phyloP scores from a whole-genome alignment of 2,329 filamentous ascomycete species.

The Stagonosporopsis rhizophila region DNA sequence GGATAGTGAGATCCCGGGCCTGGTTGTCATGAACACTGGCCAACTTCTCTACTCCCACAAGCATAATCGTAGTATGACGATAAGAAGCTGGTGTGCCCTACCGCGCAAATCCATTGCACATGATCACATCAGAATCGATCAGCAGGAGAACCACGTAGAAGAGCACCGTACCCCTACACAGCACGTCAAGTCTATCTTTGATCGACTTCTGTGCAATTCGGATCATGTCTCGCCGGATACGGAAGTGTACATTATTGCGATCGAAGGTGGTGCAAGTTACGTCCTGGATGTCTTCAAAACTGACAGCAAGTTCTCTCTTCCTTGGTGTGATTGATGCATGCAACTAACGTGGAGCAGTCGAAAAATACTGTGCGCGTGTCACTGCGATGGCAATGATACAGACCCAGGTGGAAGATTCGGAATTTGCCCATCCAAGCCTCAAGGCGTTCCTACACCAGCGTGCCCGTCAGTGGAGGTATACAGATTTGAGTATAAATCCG shows the following conservation, averaged over 20 bases:
- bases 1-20: constrained; percentile 29
- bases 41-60: constrained; percentile 79
- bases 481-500: constrained; percentile 21
- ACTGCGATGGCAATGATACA: constrained; percentile 45
- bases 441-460: constrained; percentile 42
- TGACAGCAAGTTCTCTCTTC: constrained; percentile 55
- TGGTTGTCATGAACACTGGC: constrained; percentile 80
- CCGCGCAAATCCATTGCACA: constrained; percentile 69
- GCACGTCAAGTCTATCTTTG: constrained; percentile 74
- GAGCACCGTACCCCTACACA: constrained; percentile 63
- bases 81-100: constrained; percentile 62
- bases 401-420: constrained; percentile 27
- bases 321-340: background rate
- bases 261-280: constrained; percentile 70
- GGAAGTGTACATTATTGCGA: constrained; percentile 72
- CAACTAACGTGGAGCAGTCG: constrained; percentile 30
- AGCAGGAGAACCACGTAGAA: constrained; percentile 66
- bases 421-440: constrained; percentile 34
- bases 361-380: constrained; percentile 33
- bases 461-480: constrained; percentile 43
- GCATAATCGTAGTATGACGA: constrained; percentile 65
- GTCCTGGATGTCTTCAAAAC: constrained; percentile 66
- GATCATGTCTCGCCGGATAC: constrained; percentile 57
- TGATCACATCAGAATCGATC: constrained; percentile 59
- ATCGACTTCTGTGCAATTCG: constrained; percentile 62